phyloP scores from a whole-genome alignment of 2,329 filamentous ascomycete species.

The Epichloe typhina region DNA sequence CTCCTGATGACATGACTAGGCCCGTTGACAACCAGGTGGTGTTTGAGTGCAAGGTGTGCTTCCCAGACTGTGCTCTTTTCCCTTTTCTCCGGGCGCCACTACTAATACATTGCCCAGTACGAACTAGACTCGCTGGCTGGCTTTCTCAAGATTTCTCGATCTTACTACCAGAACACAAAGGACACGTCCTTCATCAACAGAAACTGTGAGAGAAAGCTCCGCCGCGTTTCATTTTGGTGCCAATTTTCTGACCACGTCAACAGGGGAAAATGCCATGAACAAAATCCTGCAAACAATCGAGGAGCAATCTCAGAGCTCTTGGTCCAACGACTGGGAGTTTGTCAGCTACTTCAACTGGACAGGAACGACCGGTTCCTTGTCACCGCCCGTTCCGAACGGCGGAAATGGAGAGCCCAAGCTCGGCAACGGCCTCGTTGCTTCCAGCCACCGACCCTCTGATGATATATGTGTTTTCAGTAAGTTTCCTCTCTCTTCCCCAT shows the following conservation, averaged over 20 bases:
- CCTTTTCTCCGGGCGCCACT: neutral
- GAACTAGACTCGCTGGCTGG: constrained; percentile 80
- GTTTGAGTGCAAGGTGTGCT: constrained; percentile 16
- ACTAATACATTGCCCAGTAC: constrained; percentile 37
- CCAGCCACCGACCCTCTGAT: constrained; percentile 72
- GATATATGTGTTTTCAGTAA: constrained; percentile 58
- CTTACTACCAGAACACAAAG: constrained; percentile 60
- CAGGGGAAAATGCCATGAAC: constrained; percentile 49
- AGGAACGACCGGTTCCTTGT: constrained; percentile 13
- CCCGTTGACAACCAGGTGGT: constrained; percentile 14
- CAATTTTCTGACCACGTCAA: constrained; percentile 33
- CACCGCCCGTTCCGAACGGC: constrained; percentile 40
- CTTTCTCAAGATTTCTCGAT: constrained; percentile 67
- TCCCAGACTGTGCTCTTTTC: too few species aligned
- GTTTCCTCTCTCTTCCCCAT: neutral
- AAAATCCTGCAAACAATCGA: constrained; percentile 14
- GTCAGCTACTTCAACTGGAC: constrained; percentile 19
- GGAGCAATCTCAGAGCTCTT: constrained; percentile 15
- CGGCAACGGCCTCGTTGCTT: constrained; percentile 63
- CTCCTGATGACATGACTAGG: constrained; percentile 3
- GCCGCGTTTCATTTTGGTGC: too few species aligned
- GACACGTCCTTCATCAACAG: constrained; percentile 51
- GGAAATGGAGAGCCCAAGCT: constrained; percentile 69
- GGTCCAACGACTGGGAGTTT: constrained; percentile 13
- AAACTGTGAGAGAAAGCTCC: constrained; percentile 11